A percentile compares a stretch with the other conserved stretches of the same genome.
phyloP scores from a whole-genome alignment of 1,284 basidiomycete genomes.

The Lentinula novae-zelandiae region DNA sequence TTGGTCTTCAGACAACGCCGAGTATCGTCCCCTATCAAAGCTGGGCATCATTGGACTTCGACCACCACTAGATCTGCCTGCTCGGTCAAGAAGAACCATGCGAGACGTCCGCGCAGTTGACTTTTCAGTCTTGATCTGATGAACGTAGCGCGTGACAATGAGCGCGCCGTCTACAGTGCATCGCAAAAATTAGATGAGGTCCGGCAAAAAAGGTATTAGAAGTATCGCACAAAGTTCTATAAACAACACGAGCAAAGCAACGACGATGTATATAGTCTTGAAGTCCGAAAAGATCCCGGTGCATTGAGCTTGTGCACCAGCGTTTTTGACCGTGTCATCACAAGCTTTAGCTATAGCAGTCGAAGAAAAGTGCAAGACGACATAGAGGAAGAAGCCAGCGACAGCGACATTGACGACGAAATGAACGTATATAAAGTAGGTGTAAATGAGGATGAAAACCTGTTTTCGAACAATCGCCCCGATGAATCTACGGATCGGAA shows the following conservation, averaged over 20 bases:
- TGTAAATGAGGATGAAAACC: constrained; percentile 51
- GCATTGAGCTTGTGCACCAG: constrained; percentile 41
- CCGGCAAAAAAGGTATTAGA: neutral
- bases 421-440: constrained; percentile 55
- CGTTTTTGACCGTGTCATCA: constrained; percentile 38
- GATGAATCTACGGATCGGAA: constrained; percentile 39
- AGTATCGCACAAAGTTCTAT: constrained; percentile 48
- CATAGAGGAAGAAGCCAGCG: constrained; percentile 48
- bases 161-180: constrained; percentile 47
- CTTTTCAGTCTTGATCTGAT: constrained; percentile 52
- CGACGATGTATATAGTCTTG: constrained; percentile 42
- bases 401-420: constrained; percentile 53
- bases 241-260: constrained; percentile 41
- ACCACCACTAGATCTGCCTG: neutral
- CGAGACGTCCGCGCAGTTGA: constrained; percentile 32
- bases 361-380: constrained; percentile 42
- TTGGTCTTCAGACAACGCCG: constrained; percentile 4
- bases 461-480: constrained; percentile 60
- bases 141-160: constrained; percentile 56
- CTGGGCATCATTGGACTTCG: neutral
- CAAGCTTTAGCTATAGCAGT: constrained; percentile 43
- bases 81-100: constrained; percentile 14
- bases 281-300: constrained; percentile 36
- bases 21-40: constrained; percentile 2
- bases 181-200: neutral